These are phyloP conservation scores for Mucor velutinosus DNA, from an alignment of 371 early-diverging fungal species.

Conservation along the genomic window DNA sequence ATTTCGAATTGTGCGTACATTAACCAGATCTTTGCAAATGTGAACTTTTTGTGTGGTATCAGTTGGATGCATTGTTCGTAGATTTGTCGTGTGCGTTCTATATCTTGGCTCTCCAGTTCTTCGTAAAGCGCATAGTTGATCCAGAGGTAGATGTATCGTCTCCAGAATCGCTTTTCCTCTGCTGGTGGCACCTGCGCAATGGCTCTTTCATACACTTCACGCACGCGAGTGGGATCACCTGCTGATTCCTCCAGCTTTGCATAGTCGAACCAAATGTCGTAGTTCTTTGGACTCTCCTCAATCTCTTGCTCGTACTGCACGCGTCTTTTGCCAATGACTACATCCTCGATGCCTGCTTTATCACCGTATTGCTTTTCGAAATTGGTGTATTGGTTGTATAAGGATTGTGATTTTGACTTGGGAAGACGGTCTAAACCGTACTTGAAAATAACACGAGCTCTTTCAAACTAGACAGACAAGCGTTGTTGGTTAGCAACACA, in stretches of 20 bases:
- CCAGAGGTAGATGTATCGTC: conserved; percentile 98
- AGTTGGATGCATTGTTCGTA: conserved; percentile 82
- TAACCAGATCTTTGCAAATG: conserved; percentile 97
- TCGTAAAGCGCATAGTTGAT: conserved; percentile 96
- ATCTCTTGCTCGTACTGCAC: conserved; percentile 90
- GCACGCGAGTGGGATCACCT: conserved; percentile 72
- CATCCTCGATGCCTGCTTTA: conserved; percentile 86
- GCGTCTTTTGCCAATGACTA: conserved; percentile 85
- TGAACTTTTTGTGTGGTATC: conserved; percentile 92
- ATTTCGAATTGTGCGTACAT: conserved; percentile 91
- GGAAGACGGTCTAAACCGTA: conserved; percentile 90
- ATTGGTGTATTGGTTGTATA: conserved; percentile 90
- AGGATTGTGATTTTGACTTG: conserved; percentile 77
- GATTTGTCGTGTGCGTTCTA: conserved; percentile 82
- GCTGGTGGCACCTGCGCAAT: conserved; percentile 88
- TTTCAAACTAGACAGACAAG: conserved; percentile 63
- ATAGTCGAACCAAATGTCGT: conserved; percentile 97
- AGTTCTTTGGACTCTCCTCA: conserved; percentile 80
- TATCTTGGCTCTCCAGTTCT: conserved; percentile 84
- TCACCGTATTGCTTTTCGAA: conserved; percentile 97
- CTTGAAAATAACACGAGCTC: conserved; percentile 95
- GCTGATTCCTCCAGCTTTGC: conserved; percentile 84
- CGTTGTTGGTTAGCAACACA: not conserved
- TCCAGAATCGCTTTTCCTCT: conserved; percentile 92
- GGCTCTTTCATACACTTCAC: conserved; percentile 96